phyloP scores from a whole-genome alignment of 2,329 filamentous ascomycete genomes.

The Venturia aucupariae region DNA sequence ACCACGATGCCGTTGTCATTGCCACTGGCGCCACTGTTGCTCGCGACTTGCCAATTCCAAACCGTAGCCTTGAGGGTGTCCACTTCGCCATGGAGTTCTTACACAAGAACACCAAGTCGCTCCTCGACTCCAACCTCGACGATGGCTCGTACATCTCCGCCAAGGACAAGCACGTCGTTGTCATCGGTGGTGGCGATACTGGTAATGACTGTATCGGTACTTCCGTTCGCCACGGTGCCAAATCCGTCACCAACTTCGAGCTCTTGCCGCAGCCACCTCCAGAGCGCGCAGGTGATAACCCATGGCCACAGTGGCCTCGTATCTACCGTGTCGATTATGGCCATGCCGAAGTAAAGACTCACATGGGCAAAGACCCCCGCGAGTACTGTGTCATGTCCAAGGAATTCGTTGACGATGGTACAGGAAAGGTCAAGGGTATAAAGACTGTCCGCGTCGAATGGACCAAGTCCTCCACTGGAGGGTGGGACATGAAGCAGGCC shows the following conservation, averaged over 20 bases:
- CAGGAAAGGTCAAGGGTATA: slow-evolving; percentile 85
- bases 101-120: slow-evolving; percentile 94
- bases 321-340: slow-evolving; percentile 99
- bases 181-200: slow-evolving; percentile 95
- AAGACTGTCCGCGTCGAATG: slow-evolving; percentile 93
- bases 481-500: slow-evolving; percentile 98
- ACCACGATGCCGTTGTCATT: slow-evolving; percentile 78
- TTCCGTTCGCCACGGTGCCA: slow-evolving; percentile 88
- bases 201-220: slow-evolving; percentile 98
- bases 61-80: slow-evolving; percentile 78
- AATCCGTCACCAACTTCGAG: slow-evolving; percentile 95
- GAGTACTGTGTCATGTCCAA: slow-evolving; percentile 99
- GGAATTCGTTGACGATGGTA: slow-evolving; percentile 86
- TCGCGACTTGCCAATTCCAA: slow-evolving; percentile 83
- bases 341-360: slow-evolving; percentile 88
- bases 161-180: slow-evolving; percentile 90
- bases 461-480: slow-evolving; percentile 80
- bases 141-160: slow-evolving; percentile 78
- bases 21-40: slow-evolving; percentile 89
- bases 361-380: slow-evolving; percentile 91
- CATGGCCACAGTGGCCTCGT: slow-evolving; percentile 96
- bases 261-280: slow-evolving; percentile 84
- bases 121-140: slow-evolving; percentile 87
- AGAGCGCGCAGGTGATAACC: slow-evolving; percentile 87
- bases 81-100: slow-evolving; percentile 97